phyloP scores from a whole-genome alignment of 495 filamentous ascomycete genomes.

The Hyaloscypha hepaticicola region DNA sequence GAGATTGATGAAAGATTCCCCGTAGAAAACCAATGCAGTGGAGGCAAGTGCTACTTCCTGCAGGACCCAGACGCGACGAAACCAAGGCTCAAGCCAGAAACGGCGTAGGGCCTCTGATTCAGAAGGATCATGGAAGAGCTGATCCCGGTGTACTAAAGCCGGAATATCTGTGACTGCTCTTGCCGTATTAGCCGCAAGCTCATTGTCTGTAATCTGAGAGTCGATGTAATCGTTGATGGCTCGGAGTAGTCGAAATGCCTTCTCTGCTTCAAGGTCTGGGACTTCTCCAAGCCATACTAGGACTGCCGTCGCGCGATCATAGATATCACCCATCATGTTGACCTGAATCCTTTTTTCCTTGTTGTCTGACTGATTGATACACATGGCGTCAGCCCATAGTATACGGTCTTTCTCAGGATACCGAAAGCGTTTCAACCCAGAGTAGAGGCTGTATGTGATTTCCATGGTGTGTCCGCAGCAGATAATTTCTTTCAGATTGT shows the following conservation, averaged over 20 bases:
- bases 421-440: background rate
- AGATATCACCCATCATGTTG: constrained; percentile 38
- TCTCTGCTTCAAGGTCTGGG: background rate
- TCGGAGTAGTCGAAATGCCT: background rate
- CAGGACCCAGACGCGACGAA: constrained; percentile 17
- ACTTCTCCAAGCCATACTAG: constrained; percentile 37
- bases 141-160: background rate
- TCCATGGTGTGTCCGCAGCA: constrained; percentile 6
- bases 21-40: constrained; percentile 6
- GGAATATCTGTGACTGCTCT: background rate
- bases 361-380: constrained; percentile 38
- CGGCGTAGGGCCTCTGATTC: background rate
- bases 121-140: background rate
- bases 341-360: constrained; percentile 37
- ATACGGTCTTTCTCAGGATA: background rate
- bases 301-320: constrained; percentile 29
- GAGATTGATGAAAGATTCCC: constrained; percentile 4
- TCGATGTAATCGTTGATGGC: background rate
- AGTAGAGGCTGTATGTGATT: constrained; percentile 9
- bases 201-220: background rate
- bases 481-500: constrained; percentile 5
- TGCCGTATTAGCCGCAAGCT: background rate
- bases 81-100: constrained; percentile 4
- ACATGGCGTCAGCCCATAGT: constrained; percentile 36
- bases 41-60: constrained; percentile 18